A percentile compares a stretch with the other conserved stretches of the same genome.
Conservation (phyloP, 768 basidiomycete species). For the Exsudoporus frostii region DNA sequence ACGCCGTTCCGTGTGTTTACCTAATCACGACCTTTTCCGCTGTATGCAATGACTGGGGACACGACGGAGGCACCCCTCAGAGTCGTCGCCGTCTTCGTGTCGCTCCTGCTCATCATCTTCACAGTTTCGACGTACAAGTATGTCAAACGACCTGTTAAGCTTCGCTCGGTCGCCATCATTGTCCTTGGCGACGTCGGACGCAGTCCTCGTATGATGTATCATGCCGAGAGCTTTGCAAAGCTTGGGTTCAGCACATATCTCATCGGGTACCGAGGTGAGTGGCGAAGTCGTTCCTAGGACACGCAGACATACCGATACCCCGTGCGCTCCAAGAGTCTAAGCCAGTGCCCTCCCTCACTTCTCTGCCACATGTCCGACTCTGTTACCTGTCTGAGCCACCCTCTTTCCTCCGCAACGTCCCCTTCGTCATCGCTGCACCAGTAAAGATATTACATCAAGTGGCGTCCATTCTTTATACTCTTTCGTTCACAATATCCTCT, state of each 20-base stretch:
- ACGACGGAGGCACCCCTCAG: background rate
- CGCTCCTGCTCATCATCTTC: constrained; percentile 12
- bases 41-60: constrained; percentile 3
- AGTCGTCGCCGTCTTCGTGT: constrained; percentile 5
- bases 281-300: background rate
- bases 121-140: constrained; percentile 14
- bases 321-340: constrained; percentile 55
- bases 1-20: constrained; percentile 15
- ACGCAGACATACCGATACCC: background rate
- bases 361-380: constrained; percentile 60
- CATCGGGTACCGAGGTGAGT: constrained; percentile 81
- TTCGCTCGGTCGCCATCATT: constrained; percentile 79
- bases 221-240: constrained; percentile 87
- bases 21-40: constrained; percentile 8
- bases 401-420: constrained; percentile 45
- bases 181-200: constrained; percentile 96
- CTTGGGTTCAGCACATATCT: constrained; percentile 74
- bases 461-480: constrained; percentile 53
- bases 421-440: constrained; percentile 74
- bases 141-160: constrained; percentile 26
- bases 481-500: constrained; percentile 57
- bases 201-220: constrained; percentile 98
- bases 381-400: constrained; percentile 69
- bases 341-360: constrained; percentile 70
- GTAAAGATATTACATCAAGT: constrained; percentile 77